Base-by-base conservation (phyloP, 2,329 filamentous ascomycete species). In the Aschersonia sp. region DNA sequence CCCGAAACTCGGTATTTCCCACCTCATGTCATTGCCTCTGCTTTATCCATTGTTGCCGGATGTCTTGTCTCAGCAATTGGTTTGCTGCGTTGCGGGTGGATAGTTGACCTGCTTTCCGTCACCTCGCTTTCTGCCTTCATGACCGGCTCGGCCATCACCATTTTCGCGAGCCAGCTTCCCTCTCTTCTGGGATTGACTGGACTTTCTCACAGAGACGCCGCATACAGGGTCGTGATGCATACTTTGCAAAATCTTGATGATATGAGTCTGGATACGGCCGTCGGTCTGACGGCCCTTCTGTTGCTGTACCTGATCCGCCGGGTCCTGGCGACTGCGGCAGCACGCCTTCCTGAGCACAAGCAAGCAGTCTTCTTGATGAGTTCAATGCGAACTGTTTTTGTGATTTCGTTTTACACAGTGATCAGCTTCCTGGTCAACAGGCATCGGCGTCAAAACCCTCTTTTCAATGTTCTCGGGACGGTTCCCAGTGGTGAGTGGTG, bases 41-140 rank as follows among this genome's bases (percentile, higher is more conserved):
- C 82, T 4, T 70, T 97, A 22, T 81, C 87, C 5, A 69, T 97
- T 48, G 78, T 95, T 48, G 74, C 78, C 5, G 90, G 90, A 39
- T 73, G 71, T 37, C 84, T 95, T 49, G 83, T 95, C 39, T 72
- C 83, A 45, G 77, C 80, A 51, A 76, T 97, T 51, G 92, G 90
- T 4, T 68, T 95, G 4, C 68, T 86, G 42, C 81, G 89, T 44
- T 76, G 82, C 39, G 90, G 92, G 5, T 94, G 88, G 79, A 81
- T 97, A 45, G 88, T 95, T 44, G 88, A 97, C 54, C 77, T 95
- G 58, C 95, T 97, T 56, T 86, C 92, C 1, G 77, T 95, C 48
- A 82, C 87, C 1, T 86, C 89, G 0, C 86, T 97, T 47, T 89
- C 86, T 0, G 88, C 92, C 3, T 97, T 95, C 70, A 95, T 97